Base-by-base conservation (phyloP, 345 rosid genomes). In the Populus ilicifolia region DNA sequence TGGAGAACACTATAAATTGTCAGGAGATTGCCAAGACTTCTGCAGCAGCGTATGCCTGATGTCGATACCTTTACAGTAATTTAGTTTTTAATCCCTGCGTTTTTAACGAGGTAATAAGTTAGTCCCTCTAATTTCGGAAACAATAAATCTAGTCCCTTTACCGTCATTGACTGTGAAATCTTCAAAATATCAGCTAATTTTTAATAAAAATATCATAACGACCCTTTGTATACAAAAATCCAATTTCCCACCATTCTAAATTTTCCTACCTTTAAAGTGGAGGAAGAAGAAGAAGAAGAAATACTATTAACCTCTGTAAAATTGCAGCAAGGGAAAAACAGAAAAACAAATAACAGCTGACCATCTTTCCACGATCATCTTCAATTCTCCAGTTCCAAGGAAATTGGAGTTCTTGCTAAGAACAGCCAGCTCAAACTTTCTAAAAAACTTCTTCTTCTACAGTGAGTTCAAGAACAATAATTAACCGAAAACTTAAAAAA, bases 221-320 rank as follows among this genome's bases (percentile, higher is more conserved):
- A 48, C 20, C 52, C 18, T 46, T 0, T 4, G 54, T 17, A 16
- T 5, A 14, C 18, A 48, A 48, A 48, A 48, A 48, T 14, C 54
- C 54, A 48, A 16, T 13, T 48, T 17, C 5, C 18, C 54, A 48
- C 54, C 1, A 16, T 16, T 48, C 54, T 16, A 16, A 14, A 48
- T 48, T 48, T 0, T 48, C 18, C 18, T 14, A 3, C 54, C 54
- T 16, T 14, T 4, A 16, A 48, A 48, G 20, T 16, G 54, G 54
- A 0, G 1, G 1, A 4, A 48, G 16, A 48, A 4, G n/a, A n/a
- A n/a, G n/a, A n/a, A n/a, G n/a, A n/a, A n/a, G n/a, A 1, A 5
- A 16, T 12, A 46, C 6, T 46, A 48, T 48, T 5, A 16, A 48
- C 54, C 54, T 14, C 21, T 16, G 54, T 48, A 48, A 48, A 16